Conservation (phyloP, 495 filamentous ascomycete genomes). For the Lasiosphaeria ovina region DNA sequence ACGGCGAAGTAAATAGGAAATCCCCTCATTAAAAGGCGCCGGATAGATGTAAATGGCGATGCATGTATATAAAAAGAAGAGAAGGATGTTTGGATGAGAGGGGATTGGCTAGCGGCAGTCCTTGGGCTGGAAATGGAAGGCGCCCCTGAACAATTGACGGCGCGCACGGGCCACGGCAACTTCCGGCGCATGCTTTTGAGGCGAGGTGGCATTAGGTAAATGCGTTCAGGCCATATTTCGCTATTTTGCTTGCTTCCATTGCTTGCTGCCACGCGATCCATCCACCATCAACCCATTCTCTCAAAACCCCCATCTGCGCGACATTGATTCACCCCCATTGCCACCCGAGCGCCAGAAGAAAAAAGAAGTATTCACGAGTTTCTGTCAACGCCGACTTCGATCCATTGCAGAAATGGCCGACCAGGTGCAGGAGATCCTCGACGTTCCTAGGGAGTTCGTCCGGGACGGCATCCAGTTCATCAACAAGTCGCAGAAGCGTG, state of each 20-base stretch:
- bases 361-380: neutral
- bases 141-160: neutral
- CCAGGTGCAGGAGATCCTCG: constrained; percentile 73
- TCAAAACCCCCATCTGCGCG: neutral
- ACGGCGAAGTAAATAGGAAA: too few relatives aligned
- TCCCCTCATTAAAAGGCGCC: too few relatives aligned
- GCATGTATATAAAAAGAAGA: too few relatives aligned
- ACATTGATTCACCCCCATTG: constrained; percentile 2
- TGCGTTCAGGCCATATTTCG: constrained; percentile 21
- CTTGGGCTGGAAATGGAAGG: neutral
- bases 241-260: neutral
- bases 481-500: constrained; percentile 83
- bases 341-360: constrained; percentile 11
- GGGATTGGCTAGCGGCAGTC: neutral
- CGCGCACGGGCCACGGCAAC: neutral
- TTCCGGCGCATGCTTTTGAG: constrained; percentile 14
- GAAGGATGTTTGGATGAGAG: neutral
- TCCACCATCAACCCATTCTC: neutral
- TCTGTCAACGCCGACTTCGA: constrained; percentile 3
- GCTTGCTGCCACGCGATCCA: constrained; percentile 8
- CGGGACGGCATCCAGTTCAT: constrained; percentile 79
- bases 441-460: constrained; percentile 80
- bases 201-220: constrained; percentile 25
- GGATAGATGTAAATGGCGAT: too few relatives aligned
- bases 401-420: constrained; percentile 60